phyloP scores from a whole-genome alignment of 768 basidiomycete species.

The Lactifluus piperatus region DNA sequence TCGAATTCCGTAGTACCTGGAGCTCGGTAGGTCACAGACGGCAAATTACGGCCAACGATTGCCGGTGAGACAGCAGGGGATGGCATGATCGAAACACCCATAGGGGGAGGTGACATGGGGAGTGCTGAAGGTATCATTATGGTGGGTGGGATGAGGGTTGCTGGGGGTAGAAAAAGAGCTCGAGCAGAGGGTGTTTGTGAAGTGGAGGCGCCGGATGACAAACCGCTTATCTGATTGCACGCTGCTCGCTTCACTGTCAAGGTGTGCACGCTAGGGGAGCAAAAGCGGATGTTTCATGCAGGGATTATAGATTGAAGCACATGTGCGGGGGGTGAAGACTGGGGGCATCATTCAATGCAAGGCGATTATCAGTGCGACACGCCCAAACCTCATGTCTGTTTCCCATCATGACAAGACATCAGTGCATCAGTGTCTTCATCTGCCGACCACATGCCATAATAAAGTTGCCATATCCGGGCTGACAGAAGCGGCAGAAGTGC shows the following conservation, averaged over 20 bases:
- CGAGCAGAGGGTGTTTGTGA: not conserved
- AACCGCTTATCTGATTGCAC: constrained; percentile 12
- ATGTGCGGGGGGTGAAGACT: not conserved
- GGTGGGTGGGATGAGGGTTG: constrained; percentile 3
- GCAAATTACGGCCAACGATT: constrained; percentile 7
- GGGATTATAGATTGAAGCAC: not conserved
- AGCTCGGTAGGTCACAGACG: constrained; percentile 31
- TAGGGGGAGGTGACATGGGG: not conserved
- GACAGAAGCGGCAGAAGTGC: not conserved
- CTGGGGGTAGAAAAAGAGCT: constrained; percentile 5
- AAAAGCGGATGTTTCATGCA: not conserved
- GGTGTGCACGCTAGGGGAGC: not conserved
- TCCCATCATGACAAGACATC: not conserved
- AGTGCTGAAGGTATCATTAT: constrained; percentile 18
- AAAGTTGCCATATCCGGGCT: not conserved
- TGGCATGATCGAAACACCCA: constrained; percentile 6
- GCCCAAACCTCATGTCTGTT: constrained; percentile 12
- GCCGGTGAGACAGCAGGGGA: constrained; percentile 20
- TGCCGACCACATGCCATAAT: not conserved
- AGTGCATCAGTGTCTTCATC: not conserved
- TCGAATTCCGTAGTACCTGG: constrained; percentile 48
- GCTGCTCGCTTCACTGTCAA: not conserved
- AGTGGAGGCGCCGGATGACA: constrained; percentile 7
- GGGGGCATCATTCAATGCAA: not conserved
- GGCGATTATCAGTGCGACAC: constrained; percentile 13